phyloP scores from a whole-genome alignment of 371 early-diverging fungal species.

The Syncephalastrum monosporum region DNA sequence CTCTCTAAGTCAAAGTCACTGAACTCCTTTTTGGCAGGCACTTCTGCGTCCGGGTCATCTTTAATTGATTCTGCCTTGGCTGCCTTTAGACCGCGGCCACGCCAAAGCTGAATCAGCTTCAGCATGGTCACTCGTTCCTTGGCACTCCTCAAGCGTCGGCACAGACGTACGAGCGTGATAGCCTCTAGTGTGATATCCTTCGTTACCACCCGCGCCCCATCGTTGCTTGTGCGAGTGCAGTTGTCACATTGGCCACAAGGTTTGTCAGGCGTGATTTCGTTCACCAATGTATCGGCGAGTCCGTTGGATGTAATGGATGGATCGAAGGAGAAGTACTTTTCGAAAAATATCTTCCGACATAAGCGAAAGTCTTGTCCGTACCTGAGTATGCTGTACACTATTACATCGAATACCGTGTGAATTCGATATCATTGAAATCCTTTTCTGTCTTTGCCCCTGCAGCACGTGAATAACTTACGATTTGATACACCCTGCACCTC shows the following conservation, averaged over 20 bases:
- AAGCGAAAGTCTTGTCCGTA: slow-evolving; percentile 65
- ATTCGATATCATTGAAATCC: not conserved
- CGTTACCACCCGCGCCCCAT: slow-evolving; percentile 1
- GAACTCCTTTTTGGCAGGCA: slow-evolving; percentile 34
- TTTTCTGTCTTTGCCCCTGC: not conserved
- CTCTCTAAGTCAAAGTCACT: slow-evolving; percentile 41
- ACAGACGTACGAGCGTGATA: slow-evolving; percentile 45
- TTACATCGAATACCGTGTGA: not conserved
- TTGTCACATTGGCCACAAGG: slow-evolving; percentile 58
- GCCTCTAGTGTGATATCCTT: slow-evolving; percentile 41
- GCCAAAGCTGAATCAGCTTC: slow-evolving; percentile 49
- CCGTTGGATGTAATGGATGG: slow-evolving; percentile 10
- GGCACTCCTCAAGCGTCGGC: slow-evolving; percentile 24
- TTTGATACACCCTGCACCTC: slow-evolving; percentile 62
- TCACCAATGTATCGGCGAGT: slow-evolving; percentile 23
- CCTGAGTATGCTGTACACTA: slow-evolving; percentile 61
- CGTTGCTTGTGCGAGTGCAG: slow-evolving; percentile 27
- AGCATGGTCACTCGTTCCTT: slow-evolving; percentile 53
- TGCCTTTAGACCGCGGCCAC: slow-evolving; percentile 42
- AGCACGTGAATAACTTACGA: slow-evolving; percentile 26
- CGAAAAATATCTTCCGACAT: slow-evolving; percentile 70
- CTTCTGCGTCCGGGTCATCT: slow-evolving; percentile 23
- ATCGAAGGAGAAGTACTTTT: slow-evolving; percentile 56
- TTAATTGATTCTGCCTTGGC: slow-evolving; percentile 33
- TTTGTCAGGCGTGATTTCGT: slow-evolving; percentile 32